phyloP scores from a whole-genome alignment of 2,329 filamentous ascomycete genomes.

The Colletotrichum somersetense region DNA sequence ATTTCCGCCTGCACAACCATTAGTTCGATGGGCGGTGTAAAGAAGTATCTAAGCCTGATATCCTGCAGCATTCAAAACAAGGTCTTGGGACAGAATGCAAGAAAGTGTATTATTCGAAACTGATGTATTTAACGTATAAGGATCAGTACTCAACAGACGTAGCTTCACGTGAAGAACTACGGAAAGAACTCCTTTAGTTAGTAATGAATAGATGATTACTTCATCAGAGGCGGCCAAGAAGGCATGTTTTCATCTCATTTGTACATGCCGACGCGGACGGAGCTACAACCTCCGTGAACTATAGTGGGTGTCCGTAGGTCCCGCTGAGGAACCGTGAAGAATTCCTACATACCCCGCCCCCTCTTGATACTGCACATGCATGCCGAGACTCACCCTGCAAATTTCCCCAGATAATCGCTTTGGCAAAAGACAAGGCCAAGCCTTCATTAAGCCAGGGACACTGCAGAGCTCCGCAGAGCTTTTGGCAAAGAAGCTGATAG shows the following conservation, averaged over 20 bases:
- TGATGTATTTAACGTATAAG: too few relatives aligned
- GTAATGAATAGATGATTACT: not conserved
- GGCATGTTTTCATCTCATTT: not conserved
- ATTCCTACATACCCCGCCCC: slow-evolving; percentile 10
- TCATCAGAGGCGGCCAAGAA: slow-evolving; percentile 1
- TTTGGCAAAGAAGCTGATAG: not conserved
- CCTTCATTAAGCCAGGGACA: not conserved
- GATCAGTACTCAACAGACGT: too few relatives aligned
- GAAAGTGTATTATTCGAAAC: too few relatives aligned
- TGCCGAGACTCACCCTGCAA: slow-evolving; percentile 34
- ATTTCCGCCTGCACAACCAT: too few relatives aligned
- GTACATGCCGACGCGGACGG: slow-evolving; percentile 5
- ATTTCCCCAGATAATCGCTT: slow-evolving; percentile 27
- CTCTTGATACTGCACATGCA: slow-evolving; percentile 12
- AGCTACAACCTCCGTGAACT: slow-evolving; percentile 20
- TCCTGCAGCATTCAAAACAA: too few relatives aligned
- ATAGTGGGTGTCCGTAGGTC: not conserved
- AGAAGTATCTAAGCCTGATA: not conserved
- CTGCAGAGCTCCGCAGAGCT: not conserved
- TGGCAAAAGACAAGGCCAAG: slow-evolving; percentile 31
- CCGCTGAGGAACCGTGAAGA: not conserved
- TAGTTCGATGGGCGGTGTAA: too few relatives aligned
- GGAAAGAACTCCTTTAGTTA: not conserved
- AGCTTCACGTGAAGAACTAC: too few relatives aligned
- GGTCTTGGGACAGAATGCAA: not conserved